Conservation (phyloP, 1,139 yeast genomes). For the Suzukiozyma palmioleophila region DNA sequence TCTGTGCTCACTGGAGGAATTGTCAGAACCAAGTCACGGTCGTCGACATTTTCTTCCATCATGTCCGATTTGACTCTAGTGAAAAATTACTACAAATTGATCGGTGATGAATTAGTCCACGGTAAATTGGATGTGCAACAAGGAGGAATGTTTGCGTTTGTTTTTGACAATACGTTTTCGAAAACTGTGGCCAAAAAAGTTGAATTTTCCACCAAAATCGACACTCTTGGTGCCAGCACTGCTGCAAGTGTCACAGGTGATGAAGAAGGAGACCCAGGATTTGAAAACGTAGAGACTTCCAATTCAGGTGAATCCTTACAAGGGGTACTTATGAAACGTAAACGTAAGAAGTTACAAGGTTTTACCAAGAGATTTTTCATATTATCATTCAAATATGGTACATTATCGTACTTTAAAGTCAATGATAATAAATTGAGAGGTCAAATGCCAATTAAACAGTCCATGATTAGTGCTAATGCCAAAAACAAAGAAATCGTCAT, state of each 20-base stretch:
- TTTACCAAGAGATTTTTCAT: slow-evolving; percentile 82
- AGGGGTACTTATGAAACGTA: slow-evolving; percentile 69
- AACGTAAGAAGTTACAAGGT: slow-evolving; percentile 77
- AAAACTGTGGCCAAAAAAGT: slow-evolving; percentile 81
- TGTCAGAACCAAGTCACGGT: slow-evolving; percentile 33
- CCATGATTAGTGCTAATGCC: slow-evolving; percentile 77
- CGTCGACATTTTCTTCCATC: slow-evolving; percentile 29
- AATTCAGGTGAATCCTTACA: slow-evolving; percentile 64
- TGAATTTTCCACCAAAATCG: slow-evolving; percentile 56
- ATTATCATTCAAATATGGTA: slow-evolving; percentile 76
- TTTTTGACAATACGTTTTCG: slow-evolving; percentile 88
- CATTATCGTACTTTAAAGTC: slow-evolving; percentile 70
- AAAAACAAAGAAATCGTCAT: slow-evolving; percentile 66
- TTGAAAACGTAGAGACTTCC: slow-evolving; percentile 23
- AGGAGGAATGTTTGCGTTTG: slow-evolving; percentile 77
- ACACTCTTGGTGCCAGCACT: slow-evolving; percentile 8
- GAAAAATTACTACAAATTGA: slow-evolving; percentile 45
- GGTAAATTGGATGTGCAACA: slow-evolving; percentile 56
- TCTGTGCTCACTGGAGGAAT: slow-evolving; percentile 34
- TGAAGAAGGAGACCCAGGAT: slow-evolving; percentile 3
- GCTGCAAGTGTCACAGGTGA: slow-evolving; percentile 2
- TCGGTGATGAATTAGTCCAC: slow-evolving; percentile 52
- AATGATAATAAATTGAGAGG: slow-evolving; percentile 80
- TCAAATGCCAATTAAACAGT: slow-evolving; percentile 80
- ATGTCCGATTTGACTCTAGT: slow-evolving; percentile 37